phyloP scores from a whole-genome alignment of 1,284 basidiomycete species.

The Cystobasidium slooffiae region DNA sequence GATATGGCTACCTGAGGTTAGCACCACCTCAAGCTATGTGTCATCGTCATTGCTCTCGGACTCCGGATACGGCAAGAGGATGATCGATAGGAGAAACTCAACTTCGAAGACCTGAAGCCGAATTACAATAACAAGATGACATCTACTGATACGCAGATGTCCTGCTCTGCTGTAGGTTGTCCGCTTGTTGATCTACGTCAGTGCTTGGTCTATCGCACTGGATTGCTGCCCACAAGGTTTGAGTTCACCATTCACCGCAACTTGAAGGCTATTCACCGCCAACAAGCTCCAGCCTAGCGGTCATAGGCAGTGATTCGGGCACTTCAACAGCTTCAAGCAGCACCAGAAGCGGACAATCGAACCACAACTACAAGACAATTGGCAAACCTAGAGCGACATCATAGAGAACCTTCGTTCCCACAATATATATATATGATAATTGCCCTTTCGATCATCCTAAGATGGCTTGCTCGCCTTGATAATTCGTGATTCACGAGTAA shows the following conservation, averaged over 20 bases:
- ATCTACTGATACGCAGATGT: no score
- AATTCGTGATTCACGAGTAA: not conserved
- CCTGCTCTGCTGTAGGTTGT: no score
- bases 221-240: no score
- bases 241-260: not conserved
- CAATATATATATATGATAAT: not conserved
- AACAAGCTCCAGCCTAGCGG: conserved; percentile 5
- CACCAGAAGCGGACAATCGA: not conserved
- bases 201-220: no score
- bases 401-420: not conserved
- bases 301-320: not conserved
- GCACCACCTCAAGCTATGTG: no score
- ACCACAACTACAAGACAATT: not conserved
- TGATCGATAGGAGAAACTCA: no score
- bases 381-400: not conserved
- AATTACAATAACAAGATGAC: no score
- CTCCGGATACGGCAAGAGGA: no score
- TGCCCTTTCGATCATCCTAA: not conserved
- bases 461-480: not conserved
- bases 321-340: not conserved
- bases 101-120: no score
- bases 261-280: not conserved
- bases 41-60: no score
- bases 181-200: no score
- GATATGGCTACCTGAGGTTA: no score